Evolutionary conservation across 2,329 filamentous ascomycete genomes (phyloP).

Genomic region (Blastomyces gilchristii): DNA sequence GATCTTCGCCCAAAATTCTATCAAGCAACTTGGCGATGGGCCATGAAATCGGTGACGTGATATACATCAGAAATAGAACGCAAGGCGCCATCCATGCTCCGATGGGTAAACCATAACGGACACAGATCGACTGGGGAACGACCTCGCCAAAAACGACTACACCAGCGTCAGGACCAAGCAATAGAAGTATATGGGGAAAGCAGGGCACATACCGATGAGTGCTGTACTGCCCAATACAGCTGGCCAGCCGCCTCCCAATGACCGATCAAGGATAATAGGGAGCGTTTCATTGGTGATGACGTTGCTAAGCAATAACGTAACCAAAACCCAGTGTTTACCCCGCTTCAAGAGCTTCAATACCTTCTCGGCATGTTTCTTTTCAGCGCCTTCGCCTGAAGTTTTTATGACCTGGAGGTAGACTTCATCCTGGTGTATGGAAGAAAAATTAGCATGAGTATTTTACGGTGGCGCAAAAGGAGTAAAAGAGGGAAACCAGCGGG

Average conservation of each 20-base stretch:
- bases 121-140: slow-evolving; percentile 89
- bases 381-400: slow-evolving; percentile 70
- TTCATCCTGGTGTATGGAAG: slow-evolving; percentile 55
- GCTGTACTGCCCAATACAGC: slow-evolving; percentile 89
- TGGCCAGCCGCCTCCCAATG: slow-evolving; percentile 85
- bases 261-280: slow-evolving; percentile 88
- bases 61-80: slow-evolving; percentile 81
- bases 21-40: slow-evolving; percentile 93
- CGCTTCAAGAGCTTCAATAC: slow-evolving; percentile 71
- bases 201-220: slow-evolving; percentile 62
- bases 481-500: not conserved
- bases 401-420: slow-evolving; percentile 95
- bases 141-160: slow-evolving; percentile 96
- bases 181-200: not conserved
- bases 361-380: slow-evolving; percentile 72
- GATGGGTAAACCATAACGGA: slow-evolving; percentile 89
- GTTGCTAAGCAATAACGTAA: slow-evolving; percentile 86
- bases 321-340: slow-evolving; percentile 97
- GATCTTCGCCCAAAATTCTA: slow-evolving; percentile 82
- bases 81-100: slow-evolving; percentile 87
- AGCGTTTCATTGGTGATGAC: slow-evolving; percentile 97
- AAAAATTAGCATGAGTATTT: not conserved
- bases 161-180: slow-evolving; percentile 6
- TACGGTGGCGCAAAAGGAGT: not conserved
- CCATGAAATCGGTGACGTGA: slow-evolving; percentile 83